These are phyloP conservation scores for Fraxinus latifolia DNA, from an alignment of 305 asterid genomes.

Conservation along the genomic window DNA sequence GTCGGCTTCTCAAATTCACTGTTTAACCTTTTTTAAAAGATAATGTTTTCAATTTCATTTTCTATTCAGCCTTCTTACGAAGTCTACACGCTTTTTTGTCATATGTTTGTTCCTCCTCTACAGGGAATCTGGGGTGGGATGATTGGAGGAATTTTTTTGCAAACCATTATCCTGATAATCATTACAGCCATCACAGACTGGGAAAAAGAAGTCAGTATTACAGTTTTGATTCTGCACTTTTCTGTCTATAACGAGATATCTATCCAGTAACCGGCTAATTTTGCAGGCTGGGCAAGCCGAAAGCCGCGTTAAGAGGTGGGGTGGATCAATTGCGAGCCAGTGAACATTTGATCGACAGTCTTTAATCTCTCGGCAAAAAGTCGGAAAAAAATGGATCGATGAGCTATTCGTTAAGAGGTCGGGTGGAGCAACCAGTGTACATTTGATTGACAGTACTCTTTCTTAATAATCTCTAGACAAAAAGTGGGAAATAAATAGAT, in stretches of 20 bases:
- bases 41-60: background rate
- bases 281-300: conserved; percentile 48
- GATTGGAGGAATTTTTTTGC: conserved; percentile 70
- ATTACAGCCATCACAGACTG: conserved; percentile 57
- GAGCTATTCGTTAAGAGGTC: conserved; percentile 12
- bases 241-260: background rate
- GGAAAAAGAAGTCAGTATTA: conserved; percentile 60
- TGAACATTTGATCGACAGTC: background rate
- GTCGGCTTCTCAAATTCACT: background rate
- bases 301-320: conserved; percentile 50
- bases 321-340: conserved; percentile 34
- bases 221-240: background rate
- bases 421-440: conserved; percentile 32
- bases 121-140: conserved; percentile 92
- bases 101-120: background rate
- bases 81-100: background rate
- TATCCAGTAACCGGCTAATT: background rate
- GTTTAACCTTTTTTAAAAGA: background rate
- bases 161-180: conserved; percentile 56
- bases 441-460: background rate
- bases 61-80: background rate
- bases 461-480: background rate
- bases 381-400: background rate
- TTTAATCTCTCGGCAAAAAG: background rate
- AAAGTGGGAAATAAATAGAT: background rate